Percentiles rank a stretch among this genome's conserved stretches.
Evolutionary conservation across 208 protist genomes (phyloP).

Genomic region (Acanthamoeba rhysodes): DNA sequence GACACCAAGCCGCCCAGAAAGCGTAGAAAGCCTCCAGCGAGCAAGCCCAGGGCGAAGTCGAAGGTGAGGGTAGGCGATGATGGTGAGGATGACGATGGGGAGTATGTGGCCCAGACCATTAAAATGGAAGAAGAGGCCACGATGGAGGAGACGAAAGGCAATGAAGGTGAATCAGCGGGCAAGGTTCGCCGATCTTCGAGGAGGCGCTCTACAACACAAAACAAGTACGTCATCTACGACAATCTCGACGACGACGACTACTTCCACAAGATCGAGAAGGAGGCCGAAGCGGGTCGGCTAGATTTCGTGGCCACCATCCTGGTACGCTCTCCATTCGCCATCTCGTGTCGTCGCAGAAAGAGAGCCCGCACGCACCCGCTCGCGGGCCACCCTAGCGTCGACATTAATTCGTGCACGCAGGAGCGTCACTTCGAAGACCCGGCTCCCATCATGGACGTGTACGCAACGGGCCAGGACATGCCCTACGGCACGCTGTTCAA

Average conservation of each 20-base stretch:
- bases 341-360: neutral
- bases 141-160: neutral
- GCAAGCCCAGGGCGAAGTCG: neutral
- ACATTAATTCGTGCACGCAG: neutral
- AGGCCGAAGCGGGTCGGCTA: neutral
- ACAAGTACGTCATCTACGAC: constrained; percentile 44
- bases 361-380: too few species aligned
- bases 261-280: constrained; percentile 19
- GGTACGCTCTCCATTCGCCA: neutral
- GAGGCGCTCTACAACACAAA: neutral
- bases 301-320: constrained; percentile 32
- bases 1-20: neutral
- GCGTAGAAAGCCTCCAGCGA: neutral
- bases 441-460: neutral
- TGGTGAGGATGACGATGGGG: neutral
- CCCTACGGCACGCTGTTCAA: constrained; percentile 32
- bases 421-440: constrained; percentile 48
- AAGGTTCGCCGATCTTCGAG: neutral
- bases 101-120: neutral
- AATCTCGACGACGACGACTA: constrained; percentile 11
- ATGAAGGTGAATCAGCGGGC: neutral
- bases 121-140: neutral
- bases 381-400: too few species aligned
- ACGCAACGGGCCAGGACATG: constrained; percentile 23
- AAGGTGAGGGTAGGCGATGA: neutral